Conservation (phyloP, 73 alveolate genomes). For the Diophrys sp. region DNA sequence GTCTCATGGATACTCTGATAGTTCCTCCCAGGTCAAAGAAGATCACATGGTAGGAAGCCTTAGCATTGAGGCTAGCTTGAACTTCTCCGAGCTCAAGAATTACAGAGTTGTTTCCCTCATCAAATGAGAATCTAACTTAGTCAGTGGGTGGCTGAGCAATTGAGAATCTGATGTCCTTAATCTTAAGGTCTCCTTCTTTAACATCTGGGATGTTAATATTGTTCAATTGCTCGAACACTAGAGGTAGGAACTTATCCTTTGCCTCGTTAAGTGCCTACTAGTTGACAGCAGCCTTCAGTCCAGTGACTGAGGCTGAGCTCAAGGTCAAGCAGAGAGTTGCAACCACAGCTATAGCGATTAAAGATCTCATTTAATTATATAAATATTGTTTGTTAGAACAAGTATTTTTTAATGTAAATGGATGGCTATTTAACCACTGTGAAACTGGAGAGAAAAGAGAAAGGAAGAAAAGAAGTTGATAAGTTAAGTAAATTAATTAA, state of each 20-base stretch:
- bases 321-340: not conserved
- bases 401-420: no score
- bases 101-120: not conserved
- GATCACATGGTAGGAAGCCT: constrained; percentile 6
- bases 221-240: not conserved
- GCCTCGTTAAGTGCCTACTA: not conserved
- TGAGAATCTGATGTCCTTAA: not conserved
- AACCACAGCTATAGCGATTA: not conserved
- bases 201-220: not conserved
- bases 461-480: no score
- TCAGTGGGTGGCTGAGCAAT: not conserved
- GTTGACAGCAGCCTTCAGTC: not conserved
- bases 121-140: not conserved
- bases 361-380: not conserved
- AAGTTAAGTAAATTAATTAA: no score
- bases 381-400: no score
- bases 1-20: not conserved
- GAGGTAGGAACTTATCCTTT: not conserved
- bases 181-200: not conserved
- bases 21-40: not conserved
- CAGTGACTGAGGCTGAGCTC: not conserved
- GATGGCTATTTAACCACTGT: no score
- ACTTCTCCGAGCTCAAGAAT: not conserved
- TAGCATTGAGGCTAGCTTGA: not conserved
- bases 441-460: no score